Evolutionary conservation across 1,284 basidiomycete genomes (phyloP).

Genomic region (Calocybe gambosa): DNA sequence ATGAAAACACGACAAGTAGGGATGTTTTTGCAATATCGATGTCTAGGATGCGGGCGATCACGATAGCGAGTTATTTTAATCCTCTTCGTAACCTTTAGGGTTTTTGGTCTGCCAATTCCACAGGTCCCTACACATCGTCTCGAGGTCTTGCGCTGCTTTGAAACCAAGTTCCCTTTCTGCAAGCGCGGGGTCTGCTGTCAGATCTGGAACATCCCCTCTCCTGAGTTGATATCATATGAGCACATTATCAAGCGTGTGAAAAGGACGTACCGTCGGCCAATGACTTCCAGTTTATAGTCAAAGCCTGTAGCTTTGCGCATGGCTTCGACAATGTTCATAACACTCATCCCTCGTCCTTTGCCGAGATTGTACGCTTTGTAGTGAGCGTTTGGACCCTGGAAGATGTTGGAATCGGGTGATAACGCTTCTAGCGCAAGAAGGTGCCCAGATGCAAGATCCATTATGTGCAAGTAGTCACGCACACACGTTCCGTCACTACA

Average conservation of each 20-base stretch:
- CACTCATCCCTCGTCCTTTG: conserved; percentile 88
- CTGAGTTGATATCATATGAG: conserved; percentile 37
- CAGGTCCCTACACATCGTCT: conserved; percentile 88
- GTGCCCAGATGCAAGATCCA: conserved; percentile 94
- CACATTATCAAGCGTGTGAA: not conserved
- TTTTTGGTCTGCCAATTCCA: conserved; percentile 94
- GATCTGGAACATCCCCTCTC: conserved; percentile 92
- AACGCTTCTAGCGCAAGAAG: conserved; percentile 88
- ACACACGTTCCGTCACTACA: conserved; percentile 91
- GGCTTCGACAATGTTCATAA: conserved; percentile 91
- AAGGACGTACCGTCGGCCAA: conserved; percentile 73
- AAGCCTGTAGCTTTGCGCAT: conserved; percentile 92
- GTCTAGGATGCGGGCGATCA: too few relatives aligned
- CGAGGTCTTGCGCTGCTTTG: conserved; percentile 74
- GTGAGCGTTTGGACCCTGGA: conserved; percentile 47
- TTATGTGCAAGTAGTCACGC: conserved; percentile 96
- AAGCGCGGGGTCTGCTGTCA: conserved; percentile 90
- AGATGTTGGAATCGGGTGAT: conserved; percentile 53
- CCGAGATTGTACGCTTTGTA: conserved; percentile 98
- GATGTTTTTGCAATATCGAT: not conserved
- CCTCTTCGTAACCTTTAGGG: conserved; percentile 57
- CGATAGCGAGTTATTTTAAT: not conserved
- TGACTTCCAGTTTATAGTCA: conserved; percentile 85
- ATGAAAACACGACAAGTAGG: not conserved
- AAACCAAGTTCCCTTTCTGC: conserved; percentile 96